Base-by-base conservation (phyloP, 768 basidiomycete genomes). In the Chlorophyllum brunneum region DNA sequence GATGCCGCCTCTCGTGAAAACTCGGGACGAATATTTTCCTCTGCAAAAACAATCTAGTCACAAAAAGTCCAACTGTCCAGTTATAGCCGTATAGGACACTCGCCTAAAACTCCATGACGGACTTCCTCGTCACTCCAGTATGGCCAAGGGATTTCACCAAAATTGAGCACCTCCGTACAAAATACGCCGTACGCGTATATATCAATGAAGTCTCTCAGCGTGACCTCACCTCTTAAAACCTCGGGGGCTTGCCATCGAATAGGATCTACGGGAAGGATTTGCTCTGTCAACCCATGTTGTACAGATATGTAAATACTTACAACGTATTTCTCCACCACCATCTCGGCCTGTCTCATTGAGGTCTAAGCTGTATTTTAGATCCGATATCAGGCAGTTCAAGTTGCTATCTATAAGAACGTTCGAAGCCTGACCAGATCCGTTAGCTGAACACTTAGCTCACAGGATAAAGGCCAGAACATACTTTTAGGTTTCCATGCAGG, bases 371-470 rank as follows among this genome's bases (percentile, higher is more conserved):
- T 90, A 82, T 2, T 84, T 85, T 63, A 90, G 88, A 60, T 88
- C 85, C 23, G 83, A 79, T 37, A 89, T 77, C 39, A 87, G 68
- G 46, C 85, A 88, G 38, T 68, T 77, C 1, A 74, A 67, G 2
- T 70, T 64, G 56, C 83, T 79, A 57, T 82, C 76, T 23, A 89
- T 76, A 2, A 89, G 74, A 6, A 88, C 76, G 60, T 89, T 89
- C 4, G 82, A 71, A 3, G 76, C 83, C 42, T 44, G n/a, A n/a
- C n/a, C n/a, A 44, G 18, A n/a, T 42, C 23, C 11, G 15, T 23
- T 27, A 13, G 4, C 20, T 29, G 13, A 6, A 13, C 7, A 9
- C 3, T 30, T n/a, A n/a, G n/a, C n/a, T n/a, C n/a, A n/a, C n/a
- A n/a, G n/a, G n/a, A 16, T 44, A 23, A 29, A 30, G 4, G 15